Evolutionary conservation across 352 stramenopile genomes (phyloP).

Genomic region (Pythium scleroteichum): DNA sequence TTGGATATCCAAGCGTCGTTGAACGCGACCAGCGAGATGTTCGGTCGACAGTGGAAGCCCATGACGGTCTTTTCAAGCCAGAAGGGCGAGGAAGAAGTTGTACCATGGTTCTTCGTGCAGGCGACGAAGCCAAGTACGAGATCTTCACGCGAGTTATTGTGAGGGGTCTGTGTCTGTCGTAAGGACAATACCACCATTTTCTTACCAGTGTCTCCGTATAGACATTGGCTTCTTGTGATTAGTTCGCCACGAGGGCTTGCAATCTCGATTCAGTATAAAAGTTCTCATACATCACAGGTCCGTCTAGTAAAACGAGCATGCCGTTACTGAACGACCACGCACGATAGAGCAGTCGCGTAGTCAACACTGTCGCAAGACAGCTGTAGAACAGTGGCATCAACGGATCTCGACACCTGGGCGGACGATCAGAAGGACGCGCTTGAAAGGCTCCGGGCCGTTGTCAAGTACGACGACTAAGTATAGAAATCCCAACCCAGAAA

Average conservation of each 20-base stretch:
- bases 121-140: slow-evolving; percentile 19
- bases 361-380: neutral
- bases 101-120: slow-evolving; percentile 32
- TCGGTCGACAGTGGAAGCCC: slow-evolving; percentile 40
- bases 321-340: neutral
- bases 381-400: neutral
- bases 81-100: slow-evolving; percentile 19
- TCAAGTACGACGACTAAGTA: slow-evolving; percentile 4
- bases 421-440: neutral
- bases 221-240: no score
- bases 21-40: slow-evolving; percentile 31
- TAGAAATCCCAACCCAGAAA: neutral
- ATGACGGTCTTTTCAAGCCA: slow-evolving; percentile 5
- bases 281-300: slow-evolving; percentile 1
- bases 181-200: no score
- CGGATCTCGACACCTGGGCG: neutral
- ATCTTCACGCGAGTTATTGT: neutral
- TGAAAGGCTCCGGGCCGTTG: neutral
- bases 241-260: no score
- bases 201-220: no score
- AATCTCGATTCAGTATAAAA: no score
- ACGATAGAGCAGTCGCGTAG: neutral
- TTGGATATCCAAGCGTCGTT: slow-evolving; percentile 38
- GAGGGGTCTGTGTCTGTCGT: neutral
- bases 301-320: slow-evolving; percentile 4